A percentile compares a stretch with the other conserved stretches of the same genome.
phyloP scores from a whole-genome alignment of 1,139 yeast genomes.

The Lodderomyces parapsilosis region DNA sequence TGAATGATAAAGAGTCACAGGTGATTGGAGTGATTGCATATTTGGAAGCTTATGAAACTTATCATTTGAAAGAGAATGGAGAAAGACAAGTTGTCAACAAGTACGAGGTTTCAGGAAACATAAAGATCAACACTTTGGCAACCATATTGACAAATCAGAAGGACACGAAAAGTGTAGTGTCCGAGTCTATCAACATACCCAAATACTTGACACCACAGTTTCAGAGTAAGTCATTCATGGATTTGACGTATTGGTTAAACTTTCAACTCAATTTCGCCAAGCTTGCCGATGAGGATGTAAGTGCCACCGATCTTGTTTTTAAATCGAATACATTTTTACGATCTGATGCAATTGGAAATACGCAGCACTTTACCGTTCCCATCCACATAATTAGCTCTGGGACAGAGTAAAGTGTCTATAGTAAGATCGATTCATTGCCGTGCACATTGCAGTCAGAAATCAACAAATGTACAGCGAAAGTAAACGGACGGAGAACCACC shows the following conservation, averaged over 20 bases:
- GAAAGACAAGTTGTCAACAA: constrained; percentile 21
- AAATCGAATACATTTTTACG: constrained; percentile 16
- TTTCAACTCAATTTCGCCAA: constrained; percentile 34
- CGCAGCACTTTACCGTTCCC: constrained; percentile 36
- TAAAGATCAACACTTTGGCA: constrained; percentile 29
- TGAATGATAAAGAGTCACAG: constrained; percentile 19
- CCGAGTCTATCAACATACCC: constrained; percentile 35
- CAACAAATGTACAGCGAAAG: too few species aligned
- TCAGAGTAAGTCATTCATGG: constrained; percentile 37
- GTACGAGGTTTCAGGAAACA: constrained; percentile 38
- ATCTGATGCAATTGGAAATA: constrained; percentile 31
- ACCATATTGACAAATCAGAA: constrained; percentile 22
- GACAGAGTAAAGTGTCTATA: neutral
- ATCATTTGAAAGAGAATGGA: constrained; percentile 21
- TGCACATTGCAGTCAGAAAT: too few species aligned
- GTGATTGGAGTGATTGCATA: constrained; percentile 36
- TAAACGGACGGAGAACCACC: too few species aligned
- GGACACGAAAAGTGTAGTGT: constrained; percentile 14
- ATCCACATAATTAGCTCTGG: constrained; percentile 16
- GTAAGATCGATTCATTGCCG: too few species aligned
- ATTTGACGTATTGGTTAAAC: constrained; percentile 36
- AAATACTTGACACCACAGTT: constrained; percentile 35
- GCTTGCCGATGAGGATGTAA: constrained; percentile 13
- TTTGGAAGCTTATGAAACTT: constrained; percentile 43
- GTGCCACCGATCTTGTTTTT: constrained; percentile 9